phyloP scores from a whole-genome alignment of 2,329 filamentous ascomycete genomes.

The Exserohilum turcica region DNA sequence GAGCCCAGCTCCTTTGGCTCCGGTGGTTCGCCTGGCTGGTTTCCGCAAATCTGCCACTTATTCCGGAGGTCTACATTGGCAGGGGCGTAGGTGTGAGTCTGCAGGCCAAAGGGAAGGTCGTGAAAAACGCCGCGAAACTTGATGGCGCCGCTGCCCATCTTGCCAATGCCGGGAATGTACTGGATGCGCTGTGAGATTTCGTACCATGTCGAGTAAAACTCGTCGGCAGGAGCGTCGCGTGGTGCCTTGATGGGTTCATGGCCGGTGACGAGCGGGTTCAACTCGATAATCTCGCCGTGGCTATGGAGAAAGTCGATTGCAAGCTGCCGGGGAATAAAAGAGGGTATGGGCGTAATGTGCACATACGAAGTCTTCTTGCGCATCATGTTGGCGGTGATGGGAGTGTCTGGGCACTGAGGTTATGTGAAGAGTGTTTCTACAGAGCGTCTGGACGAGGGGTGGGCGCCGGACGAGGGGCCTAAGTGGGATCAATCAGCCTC shows the following conservation, averaged over 20 bases:
- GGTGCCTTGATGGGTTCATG: constrained; percentile 69
- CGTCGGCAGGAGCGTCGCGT: constrained; percentile 69
- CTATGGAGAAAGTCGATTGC: constrained; percentile 74
- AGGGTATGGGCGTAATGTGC: constrained; percentile 71
- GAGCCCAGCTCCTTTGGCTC: constrained; percentile 68
- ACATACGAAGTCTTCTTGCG: constrained; percentile 69
- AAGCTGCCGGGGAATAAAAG: constrained; percentile 72
- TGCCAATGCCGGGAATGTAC: constrained; percentile 69
- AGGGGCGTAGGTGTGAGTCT: constrained; percentile 73
- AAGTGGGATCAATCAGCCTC: constrained; percentile 4
- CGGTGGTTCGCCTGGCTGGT: constrained; percentile 69
- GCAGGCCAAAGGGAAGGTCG: constrained; percentile 72
- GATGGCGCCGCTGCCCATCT: constrained; percentile 68
- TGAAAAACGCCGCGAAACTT: constrained; percentile 74
- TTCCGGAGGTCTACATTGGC: constrained; percentile 70
- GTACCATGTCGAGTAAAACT: constrained; percentile 76
- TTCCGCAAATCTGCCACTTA: constrained; percentile 70
- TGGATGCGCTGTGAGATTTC: constrained; percentile 73
- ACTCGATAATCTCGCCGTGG: constrained; percentile 71
- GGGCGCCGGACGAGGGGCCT: not conserved
- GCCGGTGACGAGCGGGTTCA: constrained; percentile 70
- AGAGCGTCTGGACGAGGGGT: constrained; percentile 1
- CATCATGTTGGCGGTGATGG: constrained; percentile 42
- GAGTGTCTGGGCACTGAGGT: constrained; percentile 1
- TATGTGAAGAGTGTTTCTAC: not conserved